phyloP scores from a whole-genome alignment of 2,329 filamentous ascomycete genomes.

The Coniella vitis region DNA sequence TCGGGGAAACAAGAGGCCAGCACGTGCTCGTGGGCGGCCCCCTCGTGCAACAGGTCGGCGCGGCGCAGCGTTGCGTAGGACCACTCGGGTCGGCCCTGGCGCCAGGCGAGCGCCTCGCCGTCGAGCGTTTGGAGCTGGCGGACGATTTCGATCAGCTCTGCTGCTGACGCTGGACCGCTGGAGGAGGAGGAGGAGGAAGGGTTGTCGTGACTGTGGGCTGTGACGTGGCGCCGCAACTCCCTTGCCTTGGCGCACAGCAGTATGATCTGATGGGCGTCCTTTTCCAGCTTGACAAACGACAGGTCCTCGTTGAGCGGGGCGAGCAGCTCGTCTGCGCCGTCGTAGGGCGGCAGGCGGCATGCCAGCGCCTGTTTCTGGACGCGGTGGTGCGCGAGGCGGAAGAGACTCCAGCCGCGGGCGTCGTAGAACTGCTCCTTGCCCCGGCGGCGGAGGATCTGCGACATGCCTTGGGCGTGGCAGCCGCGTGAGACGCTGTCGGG shows the following conservation, averaged over 20 bases:
- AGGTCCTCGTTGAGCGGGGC: constrained; percentile 24
- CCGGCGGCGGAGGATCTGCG: constrained; percentile 31
- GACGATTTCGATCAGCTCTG: constrained; percentile 22
- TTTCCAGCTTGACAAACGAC: constrained; percentile 24
- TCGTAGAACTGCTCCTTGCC: constrained; percentile 28
- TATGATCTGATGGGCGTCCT: constrained; percentile 22
- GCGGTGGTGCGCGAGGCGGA: constrained; percentile 32
- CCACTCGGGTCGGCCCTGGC: constrained; percentile 28
- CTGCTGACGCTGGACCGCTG: constrained; percentile 8
- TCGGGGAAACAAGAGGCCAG: constrained; percentile 18
- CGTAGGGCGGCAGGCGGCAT: constrained; percentile 22
- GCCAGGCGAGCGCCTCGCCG: constrained; percentile 24
- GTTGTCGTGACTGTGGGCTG: no score
- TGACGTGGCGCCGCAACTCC: constrained; percentile 18
- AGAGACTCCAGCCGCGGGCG: constrained; percentile 32
- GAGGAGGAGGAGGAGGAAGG: no score
- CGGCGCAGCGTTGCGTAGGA: constrained; percentile 22
- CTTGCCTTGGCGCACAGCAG: constrained; percentile 26
- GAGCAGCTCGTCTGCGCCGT: constrained; percentile 26
- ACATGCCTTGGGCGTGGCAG: constrained; percentile 33
- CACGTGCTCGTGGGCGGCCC: neutral
- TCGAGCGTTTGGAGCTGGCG: constrained; percentile 27
- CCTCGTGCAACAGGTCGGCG: constrained; percentile 18
- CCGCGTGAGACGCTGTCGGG: constrained; percentile 21
- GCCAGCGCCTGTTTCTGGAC: constrained; percentile 33